phyloP scores from a whole-genome alignment of 2,329 filamentous ascomycete species.

The Colletotrichum camelliae region DNA sequence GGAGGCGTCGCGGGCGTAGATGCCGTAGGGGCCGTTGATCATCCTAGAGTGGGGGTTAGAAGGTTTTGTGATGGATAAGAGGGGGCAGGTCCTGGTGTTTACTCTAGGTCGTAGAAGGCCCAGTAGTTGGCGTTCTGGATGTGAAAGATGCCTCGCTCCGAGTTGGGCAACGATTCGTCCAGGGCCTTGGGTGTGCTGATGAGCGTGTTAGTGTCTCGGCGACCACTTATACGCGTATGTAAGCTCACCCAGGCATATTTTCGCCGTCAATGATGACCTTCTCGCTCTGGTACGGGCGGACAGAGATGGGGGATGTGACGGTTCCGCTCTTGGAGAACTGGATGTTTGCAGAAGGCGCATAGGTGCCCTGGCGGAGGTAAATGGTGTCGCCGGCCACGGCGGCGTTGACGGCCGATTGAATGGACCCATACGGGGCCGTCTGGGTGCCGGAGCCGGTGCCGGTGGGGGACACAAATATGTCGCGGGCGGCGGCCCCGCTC shows the following conservation, averaged over 20 bases:
- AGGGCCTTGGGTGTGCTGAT: slow-evolving; percentile 42
- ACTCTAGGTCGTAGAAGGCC: slow-evolving; percentile 44
- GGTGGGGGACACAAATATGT: slow-evolving; percentile 46
- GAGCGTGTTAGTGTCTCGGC: not conserved
- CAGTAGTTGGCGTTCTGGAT: slow-evolving; percentile 48
- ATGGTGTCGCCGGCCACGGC: slow-evolving; percentile 48
- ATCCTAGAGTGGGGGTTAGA: slow-evolving; percentile 17
- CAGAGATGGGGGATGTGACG: slow-evolving; percentile 38
- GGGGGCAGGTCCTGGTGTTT: not conserved
- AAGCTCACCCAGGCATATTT: slow-evolving; percentile 34
- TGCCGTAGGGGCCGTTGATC: slow-evolving; percentile 37
- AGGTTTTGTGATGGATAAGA: not conserved
- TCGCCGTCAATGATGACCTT: slow-evolving; percentile 51
- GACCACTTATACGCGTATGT: not conserved
- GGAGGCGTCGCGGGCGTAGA: slow-evolving; percentile 35
- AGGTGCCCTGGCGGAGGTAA: slow-evolving; percentile 46
- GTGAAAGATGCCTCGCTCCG: slow-evolving; percentile 49
- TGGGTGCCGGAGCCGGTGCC: slow-evolving; percentile 41
- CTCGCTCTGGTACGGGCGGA: slow-evolving; percentile 43
- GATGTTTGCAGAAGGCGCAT: slow-evolving; percentile 46
- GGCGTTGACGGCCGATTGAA: slow-evolving; percentile 46
- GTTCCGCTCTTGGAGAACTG: slow-evolving; percentile 47
- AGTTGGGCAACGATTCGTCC: slow-evolving; percentile 39
- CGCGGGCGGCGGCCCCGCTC: not conserved
- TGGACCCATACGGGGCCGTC: slow-evolving; percentile 42